Evolutionary conservation across 2,329 filamentous ascomycete species (phyloP).

Genomic region (Rasamsonia emersonii): DNA sequence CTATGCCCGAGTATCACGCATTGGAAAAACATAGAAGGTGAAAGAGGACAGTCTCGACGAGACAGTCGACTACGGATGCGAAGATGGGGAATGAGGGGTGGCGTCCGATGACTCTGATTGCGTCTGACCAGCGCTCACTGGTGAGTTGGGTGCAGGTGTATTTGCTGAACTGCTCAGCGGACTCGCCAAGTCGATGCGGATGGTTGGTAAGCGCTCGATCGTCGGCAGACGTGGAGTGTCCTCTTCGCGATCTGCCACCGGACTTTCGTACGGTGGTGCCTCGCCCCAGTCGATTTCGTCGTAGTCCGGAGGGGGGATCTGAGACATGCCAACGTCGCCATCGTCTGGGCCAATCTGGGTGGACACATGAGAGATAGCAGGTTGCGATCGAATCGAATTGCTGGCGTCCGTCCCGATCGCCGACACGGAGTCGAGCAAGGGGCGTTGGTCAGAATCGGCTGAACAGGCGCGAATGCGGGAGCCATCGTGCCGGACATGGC

Average conservation of each 20-base stretch:
- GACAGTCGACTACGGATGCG: no score
- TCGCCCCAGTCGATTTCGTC: constrained; percentile 19
- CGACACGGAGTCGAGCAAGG: constrained; percentile 35
- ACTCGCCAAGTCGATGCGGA: constrained; percentile 7
- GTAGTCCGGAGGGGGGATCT: constrained; percentile 16
- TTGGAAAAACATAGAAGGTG: no score
- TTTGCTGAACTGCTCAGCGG: constrained; percentile 5
- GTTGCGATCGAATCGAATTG: constrained; percentile 19
- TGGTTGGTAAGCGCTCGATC: constrained; percentile 3
- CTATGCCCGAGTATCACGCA: no score
- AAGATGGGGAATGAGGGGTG: no score
- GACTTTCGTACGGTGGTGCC: constrained; percentile 17
- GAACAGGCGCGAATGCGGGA: constrained; percentile 40
- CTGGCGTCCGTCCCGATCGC: constrained; percentile 24
- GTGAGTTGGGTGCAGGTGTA: neutral
- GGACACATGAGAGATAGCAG: no score
- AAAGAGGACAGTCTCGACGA: no score
- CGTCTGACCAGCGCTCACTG: neutral
- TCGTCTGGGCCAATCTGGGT: constrained; percentile 5
- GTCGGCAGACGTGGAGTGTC: constrained; percentile 1
- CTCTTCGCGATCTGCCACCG: constrained; percentile 5
- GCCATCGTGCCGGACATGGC: constrained; percentile 42
- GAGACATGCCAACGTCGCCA: constrained; percentile 7
- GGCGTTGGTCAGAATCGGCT: constrained; percentile 39
- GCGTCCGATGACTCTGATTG: neutral